Evolutionary conservation across 768 basidiomycete genomes (phyloP).

Genomic region (Xerocomellus chrysenteron): DNA sequence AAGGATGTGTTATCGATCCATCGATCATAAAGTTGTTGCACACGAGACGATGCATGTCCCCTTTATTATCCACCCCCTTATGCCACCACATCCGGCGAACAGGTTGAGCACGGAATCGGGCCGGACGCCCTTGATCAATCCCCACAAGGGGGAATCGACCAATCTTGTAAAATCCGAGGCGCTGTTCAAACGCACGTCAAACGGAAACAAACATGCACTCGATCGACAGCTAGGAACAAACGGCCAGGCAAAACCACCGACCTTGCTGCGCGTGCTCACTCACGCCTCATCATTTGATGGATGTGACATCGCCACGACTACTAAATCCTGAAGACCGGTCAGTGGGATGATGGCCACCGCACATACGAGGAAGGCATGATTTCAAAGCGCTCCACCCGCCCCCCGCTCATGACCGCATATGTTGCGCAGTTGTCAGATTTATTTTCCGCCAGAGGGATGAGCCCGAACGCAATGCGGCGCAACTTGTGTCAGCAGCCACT

Average conservation of each 20-base stretch:
- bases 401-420: slow-evolving; percentile 46
- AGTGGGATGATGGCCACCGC: slow-evolving; percentile 25
- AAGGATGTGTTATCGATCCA: slow-evolving; percentile 1
- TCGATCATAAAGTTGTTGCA: not conserved
- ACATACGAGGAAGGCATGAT: not conserved
- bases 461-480: slow-evolving; percentile 51
- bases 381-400: slow-evolving; percentile 20
- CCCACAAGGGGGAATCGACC: slow-evolving; percentile 25
- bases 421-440: slow-evolving; percentile 64
- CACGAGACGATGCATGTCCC: too few species aligned
- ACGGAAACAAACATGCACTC: slow-evolving; percentile 67
- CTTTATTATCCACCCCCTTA: slow-evolving; percentile 48
- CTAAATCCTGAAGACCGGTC: slow-evolving; percentile 23
- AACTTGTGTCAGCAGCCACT: not conserved
- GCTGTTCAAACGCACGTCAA: slow-evolving; percentile 54
- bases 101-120: slow-evolving; percentile 80
- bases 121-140: slow-evolving; percentile 69
- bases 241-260: not conserved
- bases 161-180: not conserved
- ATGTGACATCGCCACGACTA: slow-evolving; percentile 49
- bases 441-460: slow-evolving; percentile 70
- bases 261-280: slow-evolving; percentile 18
- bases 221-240: slow-evolving; percentile 52
- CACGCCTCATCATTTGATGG: slow-evolving; percentile 76
- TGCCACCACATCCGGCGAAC: slow-evolving; percentile 67